These are phyloP conservation scores for Keithomyces neogunnii DNA, from an alignment of 2,329 filamentous ascomycete genomes.

Conservation along the genomic window DNA sequence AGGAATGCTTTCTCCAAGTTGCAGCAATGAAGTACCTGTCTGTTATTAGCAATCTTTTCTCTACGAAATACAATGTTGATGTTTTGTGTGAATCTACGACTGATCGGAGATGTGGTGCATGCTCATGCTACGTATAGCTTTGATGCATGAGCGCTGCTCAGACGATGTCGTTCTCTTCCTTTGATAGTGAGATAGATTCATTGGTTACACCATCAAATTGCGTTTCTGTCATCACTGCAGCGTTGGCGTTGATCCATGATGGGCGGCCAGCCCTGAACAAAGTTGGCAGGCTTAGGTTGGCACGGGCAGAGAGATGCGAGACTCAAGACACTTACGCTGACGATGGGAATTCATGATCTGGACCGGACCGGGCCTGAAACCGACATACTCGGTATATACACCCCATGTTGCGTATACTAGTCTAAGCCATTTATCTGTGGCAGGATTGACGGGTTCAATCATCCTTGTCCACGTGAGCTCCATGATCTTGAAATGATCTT, in stretches of 20 bases:
- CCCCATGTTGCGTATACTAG: no score
- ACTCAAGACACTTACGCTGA: no score
- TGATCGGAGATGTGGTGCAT: not conserved
- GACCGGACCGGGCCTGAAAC: no score
- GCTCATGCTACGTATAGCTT: not conserved
- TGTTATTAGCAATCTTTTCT: not conserved
- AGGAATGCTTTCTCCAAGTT: not conserved
- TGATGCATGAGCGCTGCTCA: slow-evolving; percentile 9
- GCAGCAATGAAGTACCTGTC: not conserved
- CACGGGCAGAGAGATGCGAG: no score
- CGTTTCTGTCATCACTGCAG: slow-evolving; percentile 17
- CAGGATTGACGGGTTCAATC: no score
- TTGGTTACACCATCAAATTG: slow-evolving; percentile 15
- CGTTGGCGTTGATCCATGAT: not conserved
- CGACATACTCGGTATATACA: no score
- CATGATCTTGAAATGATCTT: slow-evolving; percentile 7
- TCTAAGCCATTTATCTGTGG: no score
- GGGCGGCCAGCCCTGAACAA: not conserved
- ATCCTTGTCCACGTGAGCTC: not conserved
- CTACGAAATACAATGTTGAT: not conserved
- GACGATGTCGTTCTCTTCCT: slow-evolving; percentile 21
- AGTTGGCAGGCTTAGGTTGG: no score
- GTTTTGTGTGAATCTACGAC: not conserved
- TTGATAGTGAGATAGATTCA: slow-evolving; percentile 9
- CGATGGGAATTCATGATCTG: no score